A percentile compares a stretch with the other conserved stretches of the same genome.
These are phyloP conservation scores for Fusarium ambrosium DNA, from an alignment of 2,329 filamentous ascomycete genomes.

Conservation along the genomic window DNA sequence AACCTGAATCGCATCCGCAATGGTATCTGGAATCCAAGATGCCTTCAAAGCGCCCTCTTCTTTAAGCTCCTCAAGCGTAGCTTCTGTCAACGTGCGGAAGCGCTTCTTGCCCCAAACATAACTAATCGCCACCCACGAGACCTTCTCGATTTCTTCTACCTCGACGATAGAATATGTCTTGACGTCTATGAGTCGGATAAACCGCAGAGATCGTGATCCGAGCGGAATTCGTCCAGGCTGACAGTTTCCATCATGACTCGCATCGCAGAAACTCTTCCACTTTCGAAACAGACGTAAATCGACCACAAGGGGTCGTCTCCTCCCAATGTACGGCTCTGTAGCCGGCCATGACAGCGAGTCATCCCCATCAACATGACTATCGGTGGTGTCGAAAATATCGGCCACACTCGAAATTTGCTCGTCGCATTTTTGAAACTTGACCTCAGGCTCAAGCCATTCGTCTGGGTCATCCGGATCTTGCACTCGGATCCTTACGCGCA, in stretches of 20 bases:
- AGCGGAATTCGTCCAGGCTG: background rate
- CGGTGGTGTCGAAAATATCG: background rate
- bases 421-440: background rate
- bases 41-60: background rate
- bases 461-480: background rate
- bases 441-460: background rate
- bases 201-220: background rate
- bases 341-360: background rate
- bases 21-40: background rate
- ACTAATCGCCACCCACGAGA: background rate
- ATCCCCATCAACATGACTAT: fast-evolving
- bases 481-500: background rate
- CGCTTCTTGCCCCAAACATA: background rate
- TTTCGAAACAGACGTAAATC: background rate
- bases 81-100: background rate
- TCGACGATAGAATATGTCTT: background rate
- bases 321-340: background rate
- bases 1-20: background rate
- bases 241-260: background rate
- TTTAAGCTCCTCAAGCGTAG: background rate
- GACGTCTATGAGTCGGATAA: background rate
- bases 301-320: background rate
- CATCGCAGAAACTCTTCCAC: background rate
- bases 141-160: background rate
- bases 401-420: background rate